Conservation (phyloP, 768 basidiomycete species). For the Coprinopsis sp. region DNA sequence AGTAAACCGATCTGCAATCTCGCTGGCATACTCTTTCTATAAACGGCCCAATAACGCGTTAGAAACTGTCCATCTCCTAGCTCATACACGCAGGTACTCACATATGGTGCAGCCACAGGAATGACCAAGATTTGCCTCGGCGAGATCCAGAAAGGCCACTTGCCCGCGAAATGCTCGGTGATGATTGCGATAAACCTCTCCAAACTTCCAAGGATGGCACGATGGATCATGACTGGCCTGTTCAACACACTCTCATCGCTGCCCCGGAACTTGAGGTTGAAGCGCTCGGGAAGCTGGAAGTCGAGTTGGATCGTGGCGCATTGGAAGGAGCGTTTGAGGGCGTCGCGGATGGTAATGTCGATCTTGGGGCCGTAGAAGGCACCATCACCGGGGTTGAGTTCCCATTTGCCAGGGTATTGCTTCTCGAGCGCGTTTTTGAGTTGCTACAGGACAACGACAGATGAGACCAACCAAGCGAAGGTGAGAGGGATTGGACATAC, state of each 20-base stretch:
- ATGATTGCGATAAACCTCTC: conserved; percentile 97
- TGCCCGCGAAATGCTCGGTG: conserved; percentile 95
- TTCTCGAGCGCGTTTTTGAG: conserved; percentile 79
- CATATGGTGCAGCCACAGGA: conserved; percentile 86
- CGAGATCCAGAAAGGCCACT: conserved; percentile 99
- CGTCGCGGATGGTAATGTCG: conserved; percentile 94
- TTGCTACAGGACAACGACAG: conserved; percentile 48
- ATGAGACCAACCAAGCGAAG: conserved; percentile 2
- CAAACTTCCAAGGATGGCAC: conserved; percentile 89
- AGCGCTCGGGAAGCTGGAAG: conserved; percentile 96
- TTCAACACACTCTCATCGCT: conserved; percentile 62
- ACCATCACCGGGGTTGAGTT: conserved; percentile 91
- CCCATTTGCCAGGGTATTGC: conserved; percentile 85
- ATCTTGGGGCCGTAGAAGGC: conserved; percentile 99
- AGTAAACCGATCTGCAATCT: conserved; percentile 66
- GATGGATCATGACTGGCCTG: conserved; percentile 96
- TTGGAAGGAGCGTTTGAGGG: conserved; percentile 89
- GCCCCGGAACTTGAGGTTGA: conserved; percentile 89
- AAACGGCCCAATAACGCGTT: conserved; percentile 11
- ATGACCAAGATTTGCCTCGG: conserved; percentile 96
- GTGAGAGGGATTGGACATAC: conserved; percentile 35
- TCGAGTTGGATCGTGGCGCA: conserved; percentile 99
- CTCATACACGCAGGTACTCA: conserved; percentile 36
- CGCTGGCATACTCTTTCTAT: conserved; percentile 86
- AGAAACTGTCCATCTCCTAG: conserved; percentile 10